phyloP scores from a whole-genome alignment of 2,329 filamentous ascomycete species.

The Pyrenophora graminea region DNA sequence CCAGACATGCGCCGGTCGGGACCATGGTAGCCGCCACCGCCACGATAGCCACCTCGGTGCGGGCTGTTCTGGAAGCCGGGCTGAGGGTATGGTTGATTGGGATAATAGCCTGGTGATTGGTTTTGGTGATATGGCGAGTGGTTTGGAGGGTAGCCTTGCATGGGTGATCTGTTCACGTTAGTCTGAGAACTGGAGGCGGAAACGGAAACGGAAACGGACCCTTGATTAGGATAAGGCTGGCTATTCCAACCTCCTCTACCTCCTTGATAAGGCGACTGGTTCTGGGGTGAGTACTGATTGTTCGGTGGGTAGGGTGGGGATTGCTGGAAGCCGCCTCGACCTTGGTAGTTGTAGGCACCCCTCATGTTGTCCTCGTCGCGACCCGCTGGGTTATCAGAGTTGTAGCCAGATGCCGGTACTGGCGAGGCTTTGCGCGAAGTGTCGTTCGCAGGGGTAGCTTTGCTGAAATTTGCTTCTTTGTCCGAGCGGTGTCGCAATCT shows the following conservation, averaged over 20 bases:
- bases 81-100: conserved; percentile 60
- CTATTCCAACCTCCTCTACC: conserved; percentile 60
- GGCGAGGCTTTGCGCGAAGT: conserved; percentile 35
- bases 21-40: conserved; percentile 55
- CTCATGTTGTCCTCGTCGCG: conserved; percentile 41
- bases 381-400: conserved; percentile 38
- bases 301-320: conserved; percentile 64
- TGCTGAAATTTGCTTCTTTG: conserved; percentile 22
- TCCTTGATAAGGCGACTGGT: conserved; percentile 63
- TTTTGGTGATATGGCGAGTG: conserved; percentile 58
- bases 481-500: conserved; percentile 21
- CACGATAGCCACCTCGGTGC: conserved; percentile 64
- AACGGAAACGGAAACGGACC: conserved; percentile 49
- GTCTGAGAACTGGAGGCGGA: background rate
- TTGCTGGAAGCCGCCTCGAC: conserved; percentile 55
- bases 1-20: conserved; percentile 51
- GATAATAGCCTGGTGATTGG: conserved; percentile 53
- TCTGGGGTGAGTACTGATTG: conserved; percentile 64
- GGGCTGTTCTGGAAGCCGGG: conserved; percentile 55
- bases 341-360: conserved; percentile 42
- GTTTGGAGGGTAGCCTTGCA: conserved; percentile 59
- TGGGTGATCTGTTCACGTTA: no score
- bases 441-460: conserved; percentile 15
- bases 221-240: conserved; percentile 51
- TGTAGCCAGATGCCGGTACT: conserved; percentile 32